Evolutionary conservation across 305 asterid genomes (phyloP).

Genomic region (Rubia balearica): DNA sequence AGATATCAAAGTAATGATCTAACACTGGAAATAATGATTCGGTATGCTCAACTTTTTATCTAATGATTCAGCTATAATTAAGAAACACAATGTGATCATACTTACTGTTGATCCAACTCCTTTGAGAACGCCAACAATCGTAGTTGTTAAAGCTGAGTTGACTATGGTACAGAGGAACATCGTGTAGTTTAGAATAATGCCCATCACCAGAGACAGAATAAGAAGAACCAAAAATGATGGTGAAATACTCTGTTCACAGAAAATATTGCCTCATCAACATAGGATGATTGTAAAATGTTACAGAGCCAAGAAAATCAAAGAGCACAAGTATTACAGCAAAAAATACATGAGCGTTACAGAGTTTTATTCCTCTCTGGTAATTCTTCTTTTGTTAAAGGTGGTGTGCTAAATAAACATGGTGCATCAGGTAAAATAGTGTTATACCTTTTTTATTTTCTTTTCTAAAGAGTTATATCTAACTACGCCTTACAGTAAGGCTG

Average conservation of each 20-base stretch:
- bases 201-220: conserved; percentile 83
- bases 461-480: no score
- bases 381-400: not conserved
- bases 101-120: conserved; percentile 94
- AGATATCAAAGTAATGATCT: not conserved
- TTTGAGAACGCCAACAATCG: conserved; percentile 95
- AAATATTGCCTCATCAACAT: not conserved
- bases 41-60: not conserved
- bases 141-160: conserved; percentile 92
- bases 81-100: not conserved
- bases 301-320: not conserved
- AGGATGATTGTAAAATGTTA: not conserved
- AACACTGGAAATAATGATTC: not conserved
- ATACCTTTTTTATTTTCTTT: not conserved
- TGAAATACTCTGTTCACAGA: conserved; percentile 58
- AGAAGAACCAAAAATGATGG: conserved; percentile 52
- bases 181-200: conserved; percentile 81
- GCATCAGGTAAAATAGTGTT: not conserved
- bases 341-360: not conserved
- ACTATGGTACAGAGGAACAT: conserved; percentile 95
- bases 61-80: not conserved
- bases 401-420: not conserved
- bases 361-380: not conserved
- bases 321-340: not conserved
- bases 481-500: not conserved